Evolutionary conservation across 805 yeast species (phyloP).

Genomic region (Ogataea degrootiae): DNA sequence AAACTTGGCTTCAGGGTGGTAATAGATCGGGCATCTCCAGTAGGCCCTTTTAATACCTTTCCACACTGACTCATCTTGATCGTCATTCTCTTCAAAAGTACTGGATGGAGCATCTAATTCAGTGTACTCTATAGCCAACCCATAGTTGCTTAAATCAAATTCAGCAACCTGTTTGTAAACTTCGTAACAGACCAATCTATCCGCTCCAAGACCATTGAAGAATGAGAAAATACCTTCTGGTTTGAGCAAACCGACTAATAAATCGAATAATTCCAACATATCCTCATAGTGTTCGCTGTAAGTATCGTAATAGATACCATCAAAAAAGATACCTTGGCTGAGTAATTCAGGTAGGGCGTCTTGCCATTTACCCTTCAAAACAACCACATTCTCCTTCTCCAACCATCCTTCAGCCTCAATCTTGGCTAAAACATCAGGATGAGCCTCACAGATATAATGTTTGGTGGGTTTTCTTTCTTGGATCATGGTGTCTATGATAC

Average conservation of each 20-base stretch:
- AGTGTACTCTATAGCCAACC: slow-evolving; percentile 57
- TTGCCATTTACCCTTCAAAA: slow-evolving; percentile 92
- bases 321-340: slow-evolving; percentile 65
- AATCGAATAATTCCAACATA: slow-evolving; percentile 80
- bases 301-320: slow-evolving; percentile 92
- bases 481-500: slow-evolving; percentile 82
- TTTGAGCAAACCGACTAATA: slow-evolving; percentile 73
- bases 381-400: slow-evolving; percentile 62
- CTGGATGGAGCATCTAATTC: slow-evolving; percentile 43
- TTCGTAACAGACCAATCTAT: slow-evolving; percentile 67
- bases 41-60: slow-evolving; percentile 56
- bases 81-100: slow-evolving; percentile 32
- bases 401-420: slow-evolving; percentile 79
- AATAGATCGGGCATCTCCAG: slow-evolving; percentile 65
- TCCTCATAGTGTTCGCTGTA: slow-evolving; percentile 89
- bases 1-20: slow-evolving; percentile 60
- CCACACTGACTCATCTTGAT: slow-evolving; percentile 47
- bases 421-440: slow-evolving; percentile 78
- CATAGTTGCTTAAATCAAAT: slow-evolving; percentile 74
- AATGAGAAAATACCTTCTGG: slow-evolving; percentile 84
- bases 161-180: slow-evolving; percentile 82
- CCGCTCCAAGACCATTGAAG: slow-evolving; percentile 89
- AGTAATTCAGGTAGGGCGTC: slow-evolving; percentile 65
- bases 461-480: slow-evolving; percentile 51
- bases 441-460: slow-evolving; percentile 92